Base-by-base conservation (phyloP, 352 stramenopile genomes). In the Globisporangium polare region DNA sequence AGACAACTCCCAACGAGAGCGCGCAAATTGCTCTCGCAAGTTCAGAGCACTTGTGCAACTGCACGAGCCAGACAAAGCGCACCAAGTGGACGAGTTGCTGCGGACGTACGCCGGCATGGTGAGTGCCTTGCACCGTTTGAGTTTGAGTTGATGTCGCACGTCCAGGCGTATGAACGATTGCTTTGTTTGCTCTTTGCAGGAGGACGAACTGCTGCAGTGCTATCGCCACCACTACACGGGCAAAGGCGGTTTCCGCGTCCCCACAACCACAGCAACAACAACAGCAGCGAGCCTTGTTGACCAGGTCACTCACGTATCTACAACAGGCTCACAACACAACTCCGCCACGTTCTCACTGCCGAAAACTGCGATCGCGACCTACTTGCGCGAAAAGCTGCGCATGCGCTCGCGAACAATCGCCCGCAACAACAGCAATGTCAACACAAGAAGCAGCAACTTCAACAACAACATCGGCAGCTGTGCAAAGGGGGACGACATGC, bases 151-250 rank as follows among this genome's bases (percentile, higher is more conserved):
- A n/a, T n/a, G n/a, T n/a, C n/a, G n/a, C n/a, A n/a, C n/a, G n/a
- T n/a, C n/a, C n/a, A n/a, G n/a, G n/a, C n/a, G n/a, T n/a, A n/a
- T n/a, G n/a, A n/a, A n/a, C n/a, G n/a, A n/a, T n/a, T n/a, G n/a
- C n/a, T n/a, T n/a, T n/a, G n/a, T n/a, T n/a, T n/a, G n/a, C n/a
- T n/a, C n/a, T n/a, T n/a, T n/a, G n/a, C n/a, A n/a, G 73, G 80
- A 90, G 20, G 72, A 69, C n/a, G 80, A 90, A 46, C 65, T 88
- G 27, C 46, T 88, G 46, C 74, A 82, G 60, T 87, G 78, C 64
- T 88, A 87, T 60, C 80, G 80, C 42, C 78, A 86, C 54, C 86
- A 78, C 56, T 88, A 87, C 73, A 72, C 76, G 0, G 68, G 74
- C 60, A 71, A 68, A 47, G 67, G 68, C 12, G 69, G 73, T 52